A percentile compares a stretch with the other conserved stretches of the same genome.
Evolutionary conservation across 306 rosid genomes (phyloP).

Genomic region (Geum urbanum): DNA sequence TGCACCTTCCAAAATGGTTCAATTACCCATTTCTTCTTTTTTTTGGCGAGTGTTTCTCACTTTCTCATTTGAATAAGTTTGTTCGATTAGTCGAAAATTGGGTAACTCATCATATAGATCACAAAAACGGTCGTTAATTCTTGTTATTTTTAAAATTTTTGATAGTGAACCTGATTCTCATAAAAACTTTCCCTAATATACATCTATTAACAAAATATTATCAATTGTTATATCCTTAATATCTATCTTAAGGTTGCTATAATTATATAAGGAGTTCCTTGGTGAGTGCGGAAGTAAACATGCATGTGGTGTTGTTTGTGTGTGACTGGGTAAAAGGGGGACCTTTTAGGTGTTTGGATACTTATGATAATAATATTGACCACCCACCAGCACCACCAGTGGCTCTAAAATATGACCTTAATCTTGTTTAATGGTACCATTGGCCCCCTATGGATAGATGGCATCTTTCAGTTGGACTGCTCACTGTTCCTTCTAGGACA

Average conservation of each 20-base stretch:
- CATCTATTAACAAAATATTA: too few relatives aligned
- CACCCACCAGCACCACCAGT: neutral
- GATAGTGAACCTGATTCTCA: too few relatives aligned
- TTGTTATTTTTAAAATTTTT: too few relatives aligned
- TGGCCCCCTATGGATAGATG: neutral
- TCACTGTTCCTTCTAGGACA: neutral
- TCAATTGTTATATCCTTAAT: too few relatives aligned
- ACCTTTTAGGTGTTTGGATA: neutral
- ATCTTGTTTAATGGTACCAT: neutral
- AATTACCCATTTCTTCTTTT: conserved; percentile 23
- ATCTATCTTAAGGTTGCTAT: neutral
- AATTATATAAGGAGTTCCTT: conserved; percentile 3
- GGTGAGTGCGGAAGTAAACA: neutral
- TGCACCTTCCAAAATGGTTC: conserved; percentile 23
- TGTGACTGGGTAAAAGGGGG: neutral
- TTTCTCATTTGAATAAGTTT: too few relatives aligned
- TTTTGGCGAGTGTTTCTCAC: too few relatives aligned
- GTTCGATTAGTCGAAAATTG: too few relatives aligned
- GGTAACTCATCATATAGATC: too few relatives aligned
- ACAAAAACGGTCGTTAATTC: too few relatives aligned
- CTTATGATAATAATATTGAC: neutral
- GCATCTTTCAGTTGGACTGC: neutral
- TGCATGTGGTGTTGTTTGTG: conserved; percentile 6
- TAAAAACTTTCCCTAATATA: too few relatives aligned
- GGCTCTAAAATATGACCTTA: neutral